Conservation (phyloP, 2,329 filamentous ascomycete genomes). For the Thermothelomyces thermophilus region DNA sequence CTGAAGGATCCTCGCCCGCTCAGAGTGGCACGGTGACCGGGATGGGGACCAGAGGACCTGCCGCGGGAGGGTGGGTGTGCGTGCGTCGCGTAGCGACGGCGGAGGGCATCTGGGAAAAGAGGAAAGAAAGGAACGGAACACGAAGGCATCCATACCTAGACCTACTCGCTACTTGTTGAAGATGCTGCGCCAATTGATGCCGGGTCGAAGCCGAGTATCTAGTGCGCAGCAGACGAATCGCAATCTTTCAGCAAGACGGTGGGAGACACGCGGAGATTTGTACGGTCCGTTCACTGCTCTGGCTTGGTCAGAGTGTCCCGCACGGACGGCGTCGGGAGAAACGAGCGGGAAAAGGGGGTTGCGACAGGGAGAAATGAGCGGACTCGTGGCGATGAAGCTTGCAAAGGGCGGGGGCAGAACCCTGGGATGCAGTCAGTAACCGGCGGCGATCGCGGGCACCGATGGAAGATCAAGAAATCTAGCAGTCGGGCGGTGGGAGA, state of each 20-base stretch:
- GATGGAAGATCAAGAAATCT: neutral
- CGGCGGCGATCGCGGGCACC: neutral
- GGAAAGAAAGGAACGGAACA: neutral
- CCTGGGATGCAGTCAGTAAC: neutral
- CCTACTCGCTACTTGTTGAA: too few relatives aligned
- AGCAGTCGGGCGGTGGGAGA: neutral
- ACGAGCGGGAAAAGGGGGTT: neutral
- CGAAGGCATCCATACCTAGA: too few relatives aligned
- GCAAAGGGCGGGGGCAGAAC: neutral
- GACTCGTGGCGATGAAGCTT: neutral
- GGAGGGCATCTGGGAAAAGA: neutral
- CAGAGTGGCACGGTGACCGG: constrained; percentile 6
- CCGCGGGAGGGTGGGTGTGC: neutral
- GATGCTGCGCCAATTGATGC: too few relatives aligned
- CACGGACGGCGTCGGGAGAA: constrained; percentile 6
- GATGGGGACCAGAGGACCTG: neutral
- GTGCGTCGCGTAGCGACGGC: neutral
- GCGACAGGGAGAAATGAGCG: neutral
- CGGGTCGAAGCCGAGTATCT: too few relatives aligned
- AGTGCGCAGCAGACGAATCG: too few relatives aligned
- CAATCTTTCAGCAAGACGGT: neutral
- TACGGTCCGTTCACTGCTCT: constrained; percentile 4
- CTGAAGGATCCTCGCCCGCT: neutral
- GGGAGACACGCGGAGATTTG: neutral
- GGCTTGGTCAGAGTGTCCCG: constrained; percentile 1